Evolutionary conservation across 768 basidiomycete species (phyloP).

Genomic region (Candolleomyces eurysporus): DNA sequence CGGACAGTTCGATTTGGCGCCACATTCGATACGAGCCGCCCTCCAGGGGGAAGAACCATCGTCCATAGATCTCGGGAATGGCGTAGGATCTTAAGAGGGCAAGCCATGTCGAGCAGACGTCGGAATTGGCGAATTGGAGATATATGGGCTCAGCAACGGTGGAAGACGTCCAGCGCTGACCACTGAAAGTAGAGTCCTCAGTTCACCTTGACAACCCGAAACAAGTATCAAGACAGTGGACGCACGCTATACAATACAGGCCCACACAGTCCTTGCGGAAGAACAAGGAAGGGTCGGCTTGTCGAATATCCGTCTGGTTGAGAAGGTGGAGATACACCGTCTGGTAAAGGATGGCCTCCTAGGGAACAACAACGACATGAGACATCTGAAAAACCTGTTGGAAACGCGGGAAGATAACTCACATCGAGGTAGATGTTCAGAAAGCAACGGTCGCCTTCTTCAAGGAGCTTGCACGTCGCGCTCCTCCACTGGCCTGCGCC

Average conservation of each 20-base stretch:
- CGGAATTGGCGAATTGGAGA: constrained; percentile 64
- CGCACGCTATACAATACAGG: constrained; percentile 62
- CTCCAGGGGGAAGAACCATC: constrained; percentile 48
- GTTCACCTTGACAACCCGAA: neutral
- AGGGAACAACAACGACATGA: constrained; percentile 15
- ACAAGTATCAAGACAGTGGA: neutral
- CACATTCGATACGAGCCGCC: constrained; percentile 87
- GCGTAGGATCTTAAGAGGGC: constrained; percentile 80
- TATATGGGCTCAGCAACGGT: constrained; percentile 65
- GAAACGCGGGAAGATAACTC: constrained; percentile 20
- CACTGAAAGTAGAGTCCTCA: constrained; percentile 31
- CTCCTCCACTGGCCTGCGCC: constrained; percentile 67
- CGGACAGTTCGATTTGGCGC: constrained; percentile 73
- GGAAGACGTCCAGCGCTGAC: constrained; percentile 57
- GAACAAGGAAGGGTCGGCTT: constrained; percentile 72
- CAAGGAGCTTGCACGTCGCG: constrained; percentile 67
- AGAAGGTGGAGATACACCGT: constrained; percentile 72
- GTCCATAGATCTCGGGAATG: constrained; percentile 74
- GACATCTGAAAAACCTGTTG: neutral
- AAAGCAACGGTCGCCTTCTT: constrained; percentile 65
- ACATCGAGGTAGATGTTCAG: constrained; percentile 78
- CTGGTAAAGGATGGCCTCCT: constrained; percentile 75
- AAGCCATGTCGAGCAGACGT: constrained; percentile 72
- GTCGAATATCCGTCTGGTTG: constrained; percentile 79
- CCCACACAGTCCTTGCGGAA: constrained; percentile 73